Evolutionary conservation across 805 yeast species (phyloP), one percentile per base, ranked within the genome.

Genomic region (Suhomyces vadensis): DNA sequence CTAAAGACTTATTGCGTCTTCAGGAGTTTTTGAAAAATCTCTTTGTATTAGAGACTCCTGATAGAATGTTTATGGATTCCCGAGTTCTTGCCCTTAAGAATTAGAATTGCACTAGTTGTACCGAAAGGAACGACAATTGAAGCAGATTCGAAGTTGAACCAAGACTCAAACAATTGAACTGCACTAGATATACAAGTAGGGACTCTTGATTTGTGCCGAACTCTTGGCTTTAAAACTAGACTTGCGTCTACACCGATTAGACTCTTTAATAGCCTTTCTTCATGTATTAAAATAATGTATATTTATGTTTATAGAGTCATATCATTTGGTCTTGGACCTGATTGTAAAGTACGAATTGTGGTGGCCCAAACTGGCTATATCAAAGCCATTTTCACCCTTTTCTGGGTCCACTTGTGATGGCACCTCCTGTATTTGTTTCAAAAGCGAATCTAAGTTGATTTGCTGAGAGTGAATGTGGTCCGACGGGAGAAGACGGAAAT

Each of bases 21-120:
- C 87, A 87, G 61, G 79, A 71, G 14, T 87, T 83, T 40, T 66
- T 91, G 47, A 67, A 74, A 44, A 90, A 90, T 10, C 69, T 89
- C 39, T 74, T 91, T 6, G 79, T 80, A 37, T 71, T 91, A 37
- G 79, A 72, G 14, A 78, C 86, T 24, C 95, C 96, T 4, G 94
- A 87, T 56, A 74, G 96, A 49, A 80, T 79, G 58, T 71, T 75
- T 20, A 87, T 90, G 89, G 96, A 90, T 60, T 80, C 91, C 1
- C 75, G 96, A 52, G 74, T 85, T 23, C 16, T 27, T 2, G n/a
- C 11, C 11, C 11, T 10, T 13, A 27, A 27, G 3, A 13, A 27
- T 11, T 10, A 23, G 27, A 25, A 25, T 25, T 10, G 27, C 25
- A 23, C 9, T 6, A 23, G 25, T 9, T 9, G 25, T 23, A 23